Evolutionary conservation across 73 alveolate species (phyloP).

Genomic region (Paramecium octaurelia): DNA sequence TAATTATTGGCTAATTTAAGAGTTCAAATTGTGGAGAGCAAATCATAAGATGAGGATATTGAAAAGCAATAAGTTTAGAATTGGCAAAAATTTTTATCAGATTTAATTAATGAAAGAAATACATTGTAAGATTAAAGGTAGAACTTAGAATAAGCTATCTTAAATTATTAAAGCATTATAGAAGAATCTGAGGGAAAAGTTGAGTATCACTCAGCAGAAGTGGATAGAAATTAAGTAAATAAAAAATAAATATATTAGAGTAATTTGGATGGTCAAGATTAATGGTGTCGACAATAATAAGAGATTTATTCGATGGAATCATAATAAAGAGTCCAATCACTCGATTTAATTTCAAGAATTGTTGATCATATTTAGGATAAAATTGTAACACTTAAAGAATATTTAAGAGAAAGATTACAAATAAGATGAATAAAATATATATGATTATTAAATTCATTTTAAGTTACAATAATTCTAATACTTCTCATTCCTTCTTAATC

Average conservation of each 20-base stretch:
- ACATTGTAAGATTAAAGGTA: slow-evolving; percentile 40
- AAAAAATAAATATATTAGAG: background rate
- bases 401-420: background rate
- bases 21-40: background rate
- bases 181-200: slow-evolving; percentile 44
- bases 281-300: slow-evolving; percentile 46
- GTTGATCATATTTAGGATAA: slow-evolving; percentile 42
- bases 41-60: slow-evolving; percentile 37
- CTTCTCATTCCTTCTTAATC: background rate
- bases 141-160: slow-evolving; percentile 44
- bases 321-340: background rate
- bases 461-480: background rate
- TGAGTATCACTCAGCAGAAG: slow-evolving; percentile 21
- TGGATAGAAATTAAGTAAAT: slow-evolving; percentile 26
- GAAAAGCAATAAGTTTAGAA: background rate
- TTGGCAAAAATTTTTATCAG: slow-evolving; percentile 24
- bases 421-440: background rate
- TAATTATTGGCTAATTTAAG: slow-evolving; percentile 14
- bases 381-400: slow-evolving; percentile 36
- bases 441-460: background rate
- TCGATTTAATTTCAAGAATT: slow-evolving; percentile 13
- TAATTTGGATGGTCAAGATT: background rate
- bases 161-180: slow-evolving; percentile 29
- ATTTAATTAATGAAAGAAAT: slow-evolving; percentile 30
- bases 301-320: slow-evolving; percentile 28